Evolutionary conservation across 2,329 filamentous ascomycete genomes (phyloP), one percentile per base, ranked within the genome.

Genomic region (Pleurostoma richardsiae): DNA sequence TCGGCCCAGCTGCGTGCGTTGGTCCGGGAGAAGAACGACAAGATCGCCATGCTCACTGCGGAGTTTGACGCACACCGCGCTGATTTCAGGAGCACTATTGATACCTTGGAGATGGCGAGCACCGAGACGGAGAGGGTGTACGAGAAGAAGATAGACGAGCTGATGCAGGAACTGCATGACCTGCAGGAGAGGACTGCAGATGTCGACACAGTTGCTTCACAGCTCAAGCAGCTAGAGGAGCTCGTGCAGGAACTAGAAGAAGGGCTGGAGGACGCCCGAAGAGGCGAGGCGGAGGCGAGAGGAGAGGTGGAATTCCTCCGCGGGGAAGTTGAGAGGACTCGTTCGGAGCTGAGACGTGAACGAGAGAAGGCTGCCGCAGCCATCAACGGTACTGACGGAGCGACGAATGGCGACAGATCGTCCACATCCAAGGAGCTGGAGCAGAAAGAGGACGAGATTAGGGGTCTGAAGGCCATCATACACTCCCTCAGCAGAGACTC

Each of bases 181-280:
- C 72, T 94, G 3, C 86, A 92, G 54, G 86, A 90, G 40, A 80
- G 88, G 40, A 87, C 85, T 39, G 84, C 95, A 49, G 94, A 99
- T 62, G 90, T 99, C 6, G 90, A 96, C 57, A 87, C 84, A 29
- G 90, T 99, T 26, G 91, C 94, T 5, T 79, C 79, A 52, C 94
- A 99, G 67, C 76, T 99, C 46, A 96, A 96, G 70, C 90, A 96
- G 67, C 76, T 99, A 2, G 94, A 97, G 64, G 92, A 97, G 63
- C 79, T 97, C 31, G 94, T 99, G 3, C 92, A 95, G 57, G 94
- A 99, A 64, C 80, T 99, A 1, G 94, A 99, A 65, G 94, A 99
- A 66, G 94, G 94, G 1, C 75, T 99, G 1, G 94, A 99, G 68
- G 94, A 99, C 68, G 91, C 94, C 42, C 79, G 94, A 46, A 80